Evolutionary conservation across 208 protist genomes (phyloP).

Genomic region (Trypanosomatidae sp.): DNA sequence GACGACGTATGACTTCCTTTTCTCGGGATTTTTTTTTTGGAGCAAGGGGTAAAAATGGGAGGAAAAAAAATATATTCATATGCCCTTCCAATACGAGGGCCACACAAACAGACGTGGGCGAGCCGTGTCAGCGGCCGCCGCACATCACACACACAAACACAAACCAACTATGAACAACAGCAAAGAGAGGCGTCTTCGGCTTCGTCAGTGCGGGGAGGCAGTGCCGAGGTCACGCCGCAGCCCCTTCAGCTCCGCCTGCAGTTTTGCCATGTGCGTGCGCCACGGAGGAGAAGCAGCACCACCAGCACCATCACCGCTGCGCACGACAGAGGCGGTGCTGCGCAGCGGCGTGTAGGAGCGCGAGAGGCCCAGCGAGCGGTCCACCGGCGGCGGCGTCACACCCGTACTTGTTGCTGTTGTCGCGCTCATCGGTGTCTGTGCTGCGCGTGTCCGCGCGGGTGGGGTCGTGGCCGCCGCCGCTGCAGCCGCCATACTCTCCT

Average conservation of each 20-base stretch:
- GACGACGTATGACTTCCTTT: too few species aligned
- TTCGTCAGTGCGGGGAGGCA: not conserved
- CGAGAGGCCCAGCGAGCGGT: conserved; percentile 1
- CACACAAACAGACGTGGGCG: too few species aligned
- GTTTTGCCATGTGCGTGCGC: conserved; percentile 45
- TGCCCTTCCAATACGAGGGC: too few species aligned
- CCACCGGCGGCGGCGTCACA: not conserved
- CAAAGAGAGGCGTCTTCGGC: too few species aligned
- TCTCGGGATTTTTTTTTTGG: too few species aligned
- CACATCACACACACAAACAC: too few species aligned
- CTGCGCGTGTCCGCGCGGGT: not conserved
- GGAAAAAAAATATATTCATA: too few species aligned
- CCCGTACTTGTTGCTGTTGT: not conserved
- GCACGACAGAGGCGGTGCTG: conserved; percentile 6
- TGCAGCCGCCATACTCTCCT: too few species aligned
- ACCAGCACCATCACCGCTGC: not conserved
- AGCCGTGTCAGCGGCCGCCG: too few species aligned
- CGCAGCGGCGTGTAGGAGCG: conserved; percentile 16
- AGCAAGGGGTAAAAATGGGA: too few species aligned
- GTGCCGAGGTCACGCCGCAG: conserved; percentile 44
- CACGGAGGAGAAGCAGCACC: conserved; percentile 28
- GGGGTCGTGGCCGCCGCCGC: not conserved
- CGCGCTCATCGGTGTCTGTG: too few species aligned
- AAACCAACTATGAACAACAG: too few species aligned
- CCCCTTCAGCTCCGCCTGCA: conserved; percentile 52